Percentiles rank a stretch among this genome's conserved stretches.
These are phyloP conservation scores for Amaranthus hypochondriacus DNA, from an alignment of 148 eudicot species.

Conservation along the genomic window DNA sequence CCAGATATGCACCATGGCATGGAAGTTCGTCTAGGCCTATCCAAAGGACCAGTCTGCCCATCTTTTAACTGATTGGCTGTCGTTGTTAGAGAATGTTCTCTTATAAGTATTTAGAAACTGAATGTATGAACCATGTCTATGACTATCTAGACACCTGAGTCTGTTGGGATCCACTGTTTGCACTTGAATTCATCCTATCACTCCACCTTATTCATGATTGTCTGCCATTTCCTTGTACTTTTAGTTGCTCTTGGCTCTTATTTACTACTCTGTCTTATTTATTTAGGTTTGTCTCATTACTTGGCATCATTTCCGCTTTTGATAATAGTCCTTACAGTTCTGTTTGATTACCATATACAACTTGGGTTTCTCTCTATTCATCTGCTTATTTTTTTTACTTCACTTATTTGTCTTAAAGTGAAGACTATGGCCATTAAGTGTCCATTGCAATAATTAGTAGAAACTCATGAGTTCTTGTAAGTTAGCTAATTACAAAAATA, in stretches of 20 bases:
- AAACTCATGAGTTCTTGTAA: no score
- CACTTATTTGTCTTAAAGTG: no score
- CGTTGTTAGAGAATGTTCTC: slow-evolving; percentile 7
- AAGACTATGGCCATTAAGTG: no score
- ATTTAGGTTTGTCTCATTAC: no score
- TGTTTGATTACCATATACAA: neutral
- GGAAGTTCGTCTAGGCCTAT: slow-evolving; percentile 86
- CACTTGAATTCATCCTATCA: neutral
- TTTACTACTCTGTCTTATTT: no score
- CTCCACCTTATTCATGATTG: neutral
- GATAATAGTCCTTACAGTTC: neutral
- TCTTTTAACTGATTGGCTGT: slow-evolving; percentile 53
- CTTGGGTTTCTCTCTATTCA: no score
- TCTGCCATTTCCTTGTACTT: neutral
- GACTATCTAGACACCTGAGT: slow-evolving; percentile 3
- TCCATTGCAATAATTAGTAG: no score
- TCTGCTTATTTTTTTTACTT: no score
- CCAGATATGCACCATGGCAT: slow-evolving; percentile 90
- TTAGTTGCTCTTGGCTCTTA: neutral
- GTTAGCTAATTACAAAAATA: no score
- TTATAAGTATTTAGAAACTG: slow-evolving; percentile 5
- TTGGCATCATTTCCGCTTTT: neutral
- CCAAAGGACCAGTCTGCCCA: slow-evolving; percentile 87
- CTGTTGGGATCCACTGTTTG: slow-evolving; percentile 11
- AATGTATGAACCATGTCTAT: slow-evolving; percentile 11